Evolutionary conservation across 2,329 filamentous ascomycete species (phyloP).

Genomic region (Keithomyces neogunnii): DNA sequence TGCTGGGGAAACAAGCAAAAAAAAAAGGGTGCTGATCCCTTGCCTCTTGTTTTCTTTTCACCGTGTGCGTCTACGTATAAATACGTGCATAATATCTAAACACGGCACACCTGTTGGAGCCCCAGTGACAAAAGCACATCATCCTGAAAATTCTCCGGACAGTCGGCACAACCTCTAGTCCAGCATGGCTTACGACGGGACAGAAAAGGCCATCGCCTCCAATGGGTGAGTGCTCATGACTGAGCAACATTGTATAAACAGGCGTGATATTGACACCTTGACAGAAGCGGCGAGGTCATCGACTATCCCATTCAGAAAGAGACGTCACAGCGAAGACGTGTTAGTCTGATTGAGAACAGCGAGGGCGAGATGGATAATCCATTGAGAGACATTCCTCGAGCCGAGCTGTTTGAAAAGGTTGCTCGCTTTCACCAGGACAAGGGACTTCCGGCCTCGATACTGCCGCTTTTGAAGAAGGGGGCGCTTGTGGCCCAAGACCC

Average conservation of each 20-base stretch:
- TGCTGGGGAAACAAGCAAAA: background rate
- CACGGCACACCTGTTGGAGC: too few species aligned
- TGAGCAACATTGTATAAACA: too few species aligned
- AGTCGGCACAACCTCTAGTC: too few species aligned
- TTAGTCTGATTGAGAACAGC: constrained; percentile 12
- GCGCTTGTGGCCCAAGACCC: constrained; percentile 27
- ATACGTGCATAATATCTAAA: too few species aligned
- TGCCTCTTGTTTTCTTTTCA: background rate
- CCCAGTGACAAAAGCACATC: too few species aligned
- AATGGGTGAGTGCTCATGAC: too few species aligned
- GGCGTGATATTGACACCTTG: background rate
- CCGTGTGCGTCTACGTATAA: too few species aligned
- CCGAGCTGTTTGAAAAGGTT: constrained; percentile 44
- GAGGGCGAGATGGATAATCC: constrained; percentile 33
- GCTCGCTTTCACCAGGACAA: constrained; percentile 42
- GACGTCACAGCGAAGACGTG: background rate
- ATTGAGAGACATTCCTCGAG: constrained; percentile 41
- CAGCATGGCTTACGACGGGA: too few species aligned
- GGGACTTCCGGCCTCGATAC: constrained; percentile 34
- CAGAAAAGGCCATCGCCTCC: too few species aligned
- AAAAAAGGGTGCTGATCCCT: background rate
- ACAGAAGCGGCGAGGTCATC: background rate
- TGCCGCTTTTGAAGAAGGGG: constrained; percentile 31
- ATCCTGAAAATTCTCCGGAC: too few species aligned
- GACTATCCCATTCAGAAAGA: background rate